phyloP scores from a whole-genome alignment of 2,329 filamentous ascomycete genomes.

The Penicillium hordei region DNA sequence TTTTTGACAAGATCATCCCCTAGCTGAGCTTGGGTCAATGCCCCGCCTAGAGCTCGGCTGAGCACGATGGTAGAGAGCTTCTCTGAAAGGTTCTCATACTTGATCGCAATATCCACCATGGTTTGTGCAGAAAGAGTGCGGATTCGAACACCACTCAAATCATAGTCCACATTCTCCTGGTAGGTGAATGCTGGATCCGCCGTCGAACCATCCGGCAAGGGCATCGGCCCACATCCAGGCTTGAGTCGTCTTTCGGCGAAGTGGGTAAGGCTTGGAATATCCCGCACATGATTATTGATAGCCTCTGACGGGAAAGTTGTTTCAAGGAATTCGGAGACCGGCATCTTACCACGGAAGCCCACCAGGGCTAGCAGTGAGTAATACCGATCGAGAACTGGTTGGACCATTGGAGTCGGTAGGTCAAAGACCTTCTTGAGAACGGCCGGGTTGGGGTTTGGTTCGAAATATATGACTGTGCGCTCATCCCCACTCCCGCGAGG shows the following conservation, averaged over 20 bases:
- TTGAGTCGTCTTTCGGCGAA: conserved; percentile 31
- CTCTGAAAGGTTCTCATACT: conserved; percentile 36
- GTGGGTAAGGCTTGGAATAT: conserved; percentile 35
- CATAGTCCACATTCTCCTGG: conserved; percentile 36
- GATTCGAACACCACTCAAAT: conserved; percentile 33
- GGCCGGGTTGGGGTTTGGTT: conserved; percentile 30
- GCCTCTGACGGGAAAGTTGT: conserved; percentile 33
- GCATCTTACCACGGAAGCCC: conserved; percentile 23
- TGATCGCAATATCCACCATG: conserved; percentile 38
- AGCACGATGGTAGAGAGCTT: conserved; percentile 26
- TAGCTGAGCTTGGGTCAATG: conserved; percentile 28
- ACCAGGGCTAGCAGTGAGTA: conserved; percentile 29
- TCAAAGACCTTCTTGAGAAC: conserved; percentile 21
- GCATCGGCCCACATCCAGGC: conserved; percentile 25
- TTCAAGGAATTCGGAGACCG: conserved; percentile 31
- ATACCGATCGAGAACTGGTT: conserved; percentile 25
- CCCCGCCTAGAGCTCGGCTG: conserved; percentile 31
- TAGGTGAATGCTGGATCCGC: conserved; percentile 25
- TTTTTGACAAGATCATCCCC: conserved; percentile 7
- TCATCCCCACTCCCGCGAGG: conserved; percentile 48
- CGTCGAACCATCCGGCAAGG: conserved; percentile 20
- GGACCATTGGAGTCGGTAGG: conserved; percentile 15
- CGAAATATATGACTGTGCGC: conserved; percentile 38
- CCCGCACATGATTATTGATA: conserved; percentile 33
- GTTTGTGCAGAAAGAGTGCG: conserved; percentile 32